Evolutionary conservation across 345 rosid species (phyloP).

Genomic region (Gossypium anomalum): DNA sequence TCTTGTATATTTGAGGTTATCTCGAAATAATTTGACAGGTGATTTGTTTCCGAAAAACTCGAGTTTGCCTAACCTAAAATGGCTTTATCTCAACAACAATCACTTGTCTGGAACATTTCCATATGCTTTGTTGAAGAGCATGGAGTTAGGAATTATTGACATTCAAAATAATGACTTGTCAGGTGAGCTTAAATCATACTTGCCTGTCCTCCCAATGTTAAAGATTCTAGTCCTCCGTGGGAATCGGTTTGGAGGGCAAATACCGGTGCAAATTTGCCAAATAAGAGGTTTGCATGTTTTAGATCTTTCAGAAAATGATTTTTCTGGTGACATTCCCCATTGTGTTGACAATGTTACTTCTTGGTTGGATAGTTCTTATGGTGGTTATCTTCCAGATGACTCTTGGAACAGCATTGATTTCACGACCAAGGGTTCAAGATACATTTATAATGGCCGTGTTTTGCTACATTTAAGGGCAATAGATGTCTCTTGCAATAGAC

Average conservation of each 20-base stretch:
- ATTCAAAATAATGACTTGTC: constrained; percentile 7
- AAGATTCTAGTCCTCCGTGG: background rate
- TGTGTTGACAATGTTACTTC: constrained; percentile 19
- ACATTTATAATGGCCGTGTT: accelerated
- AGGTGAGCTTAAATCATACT: constrained; percentile 14
- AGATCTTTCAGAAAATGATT: constrained; percentile 12
- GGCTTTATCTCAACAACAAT: constrained; percentile 8
- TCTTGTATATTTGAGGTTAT: constrained; percentile 1
- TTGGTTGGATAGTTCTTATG: background rate
- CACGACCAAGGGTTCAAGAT: accelerated
- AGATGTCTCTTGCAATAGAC: constrained; percentile 13
- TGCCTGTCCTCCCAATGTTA: background rate
- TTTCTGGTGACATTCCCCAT: constrained; percentile 20
- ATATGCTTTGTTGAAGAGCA: background rate
- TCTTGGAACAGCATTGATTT: background rate
- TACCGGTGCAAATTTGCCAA: constrained; percentile 14
- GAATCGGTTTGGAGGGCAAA: constrained; percentile 8
- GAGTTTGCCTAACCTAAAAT: constrained; percentile 4
- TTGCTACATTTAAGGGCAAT: background rate
- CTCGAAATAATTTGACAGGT: constrained; percentile 11
- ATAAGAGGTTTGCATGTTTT: constrained; percentile 1
- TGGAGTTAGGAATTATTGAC: background rate
- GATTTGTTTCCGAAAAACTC: constrained; percentile 7
- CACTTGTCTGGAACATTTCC: background rate
- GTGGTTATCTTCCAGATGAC: background rate